Conservation (phyloP, 2,329 filamentous ascomycete genomes). For the Didymellaceae sp. region DNA sequence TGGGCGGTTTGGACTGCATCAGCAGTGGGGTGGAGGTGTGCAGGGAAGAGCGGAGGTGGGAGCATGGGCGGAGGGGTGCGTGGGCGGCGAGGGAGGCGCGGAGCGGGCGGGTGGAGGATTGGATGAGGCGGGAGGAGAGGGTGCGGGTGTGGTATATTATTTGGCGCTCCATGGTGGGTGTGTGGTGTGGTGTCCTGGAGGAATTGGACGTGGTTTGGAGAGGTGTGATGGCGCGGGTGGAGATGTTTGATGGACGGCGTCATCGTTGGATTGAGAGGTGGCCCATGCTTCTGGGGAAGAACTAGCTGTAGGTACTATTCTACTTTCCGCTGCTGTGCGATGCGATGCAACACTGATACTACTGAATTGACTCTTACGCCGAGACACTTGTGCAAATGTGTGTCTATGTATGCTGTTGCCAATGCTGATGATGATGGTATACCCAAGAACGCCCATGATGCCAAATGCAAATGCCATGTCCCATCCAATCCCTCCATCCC, state of each 20-base stretch:
- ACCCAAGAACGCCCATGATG: constrained; percentile 4
- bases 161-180: constrained; percentile 25
- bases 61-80: constrained; percentile 7
- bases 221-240: background rate
- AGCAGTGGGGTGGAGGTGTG: constrained; percentile 26
- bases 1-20: constrained; percentile 48
- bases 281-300: constrained; percentile 9
- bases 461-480: background rate
- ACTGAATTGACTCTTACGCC: background rate
- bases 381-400: constrained; percentile 3
- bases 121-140: constrained; percentile 14
- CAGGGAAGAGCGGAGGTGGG: constrained; percentile 7
- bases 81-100: background rate
- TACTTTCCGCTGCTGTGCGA: background rate
- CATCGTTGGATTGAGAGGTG: constrained; percentile 14
- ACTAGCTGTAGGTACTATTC: constrained; percentile 8
- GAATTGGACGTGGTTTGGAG: background rate
- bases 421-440: no score
- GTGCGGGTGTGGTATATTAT: constrained; percentile 21
- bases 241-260: constrained; percentile 6
- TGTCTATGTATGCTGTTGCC: constrained; percentile 8
- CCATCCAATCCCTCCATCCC: background rate
- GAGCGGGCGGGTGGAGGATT: background rate
- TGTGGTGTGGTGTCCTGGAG: background rate
- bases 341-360: background rate